Base-by-base conservation (phyloP, 306 rosid species). In the Vigna mungo region DNA sequence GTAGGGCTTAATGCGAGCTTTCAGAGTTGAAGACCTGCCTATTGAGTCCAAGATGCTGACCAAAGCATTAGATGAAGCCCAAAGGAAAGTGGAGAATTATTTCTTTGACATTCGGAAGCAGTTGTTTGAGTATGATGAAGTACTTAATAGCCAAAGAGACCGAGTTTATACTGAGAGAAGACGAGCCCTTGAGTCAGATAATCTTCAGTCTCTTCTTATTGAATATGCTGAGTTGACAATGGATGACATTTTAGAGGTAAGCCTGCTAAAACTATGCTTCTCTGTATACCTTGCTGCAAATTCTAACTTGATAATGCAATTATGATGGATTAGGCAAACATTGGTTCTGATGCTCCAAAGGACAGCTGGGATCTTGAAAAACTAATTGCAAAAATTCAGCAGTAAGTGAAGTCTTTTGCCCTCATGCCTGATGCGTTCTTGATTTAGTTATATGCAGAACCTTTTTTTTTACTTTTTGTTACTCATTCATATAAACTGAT, bases 11-110 rank as follows among this genome's bases (percentile, higher is more conserved):
- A 95, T 92, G 98, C 88, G 84, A 74, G 98, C 98, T 44, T 95
- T 95, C 70, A 90, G 97, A 90, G 97, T 95, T 67, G 98, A 95
- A 82, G 97, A 95, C 83, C 89, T 95, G 36, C 98, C 98, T 74
- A 95, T 95, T 32, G 98, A 95, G 78, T 95, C 98, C 75, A 87
- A 88, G 92, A 95, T 95, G 97, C 84, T 95, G 81, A 95, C 98
- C 79, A 95, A 92, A 88, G 97, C 98, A 85, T 89, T 95, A 51
- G 97, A 92, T 83, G 98, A 95, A 87, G 98, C 98, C 82, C 98
- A 95, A 77, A 84, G 96, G 81, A 95, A 95, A 90, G 98, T 95
- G 66, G 97, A 95, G 84, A 95, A 90, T 79, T 95, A 95, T 77
- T 95, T 95, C 86, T 92, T 95, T 68, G 98, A 95, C 79, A 92